phyloP scores from a whole-genome alignment of 148 eudicot genomes.

The Polygonum aviculare region DNA sequence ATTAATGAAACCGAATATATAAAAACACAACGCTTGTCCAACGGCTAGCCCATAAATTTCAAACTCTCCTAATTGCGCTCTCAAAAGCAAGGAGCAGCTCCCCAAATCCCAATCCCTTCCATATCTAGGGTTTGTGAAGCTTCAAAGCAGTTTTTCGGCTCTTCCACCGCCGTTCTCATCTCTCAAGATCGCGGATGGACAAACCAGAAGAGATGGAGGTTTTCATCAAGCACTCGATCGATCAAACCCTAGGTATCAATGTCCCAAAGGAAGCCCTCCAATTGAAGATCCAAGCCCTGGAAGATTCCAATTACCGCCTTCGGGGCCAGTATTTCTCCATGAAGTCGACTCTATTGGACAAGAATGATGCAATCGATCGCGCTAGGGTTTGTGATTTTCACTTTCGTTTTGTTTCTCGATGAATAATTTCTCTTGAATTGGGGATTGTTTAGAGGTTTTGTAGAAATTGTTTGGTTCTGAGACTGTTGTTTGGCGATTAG shows the following conservation, averaged over 20 bases:
- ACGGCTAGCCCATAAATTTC: background rate
- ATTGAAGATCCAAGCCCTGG: conserved; percentile 48
- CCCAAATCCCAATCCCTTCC: background rate
- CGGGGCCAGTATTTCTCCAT: conserved; percentile 50
- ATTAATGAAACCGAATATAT: no score
- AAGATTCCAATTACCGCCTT: conserved; percentile 31
- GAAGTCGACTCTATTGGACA: conserved; percentile 38
- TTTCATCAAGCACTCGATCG: conserved; percentile 61
- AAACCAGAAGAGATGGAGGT: conserved; percentile 52
- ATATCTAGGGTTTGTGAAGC: background rate
- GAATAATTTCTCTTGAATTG: background rate
- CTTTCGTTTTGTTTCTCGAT: background rate
- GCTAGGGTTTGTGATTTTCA: conserved; percentile 52
- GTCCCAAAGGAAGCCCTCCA: conserved; percentile 47
- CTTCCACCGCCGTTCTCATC: background rate
- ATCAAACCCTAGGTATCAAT: conserved; percentile 44
- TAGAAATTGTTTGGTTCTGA: background rate
- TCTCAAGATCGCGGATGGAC: conserved; percentile 31
- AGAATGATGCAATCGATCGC: conserved; percentile 46
- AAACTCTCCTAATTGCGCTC: background rate
- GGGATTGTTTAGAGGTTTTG: background rate
- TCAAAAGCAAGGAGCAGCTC: background rate
- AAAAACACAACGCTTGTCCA: background rate
- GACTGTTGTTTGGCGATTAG: conserved; percentile 24
- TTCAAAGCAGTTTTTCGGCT: background rate